Evolutionary conservation across 2,329 filamentous ascomycete genomes (phyloP).

Genomic region (Thelonectria olida): DNA sequence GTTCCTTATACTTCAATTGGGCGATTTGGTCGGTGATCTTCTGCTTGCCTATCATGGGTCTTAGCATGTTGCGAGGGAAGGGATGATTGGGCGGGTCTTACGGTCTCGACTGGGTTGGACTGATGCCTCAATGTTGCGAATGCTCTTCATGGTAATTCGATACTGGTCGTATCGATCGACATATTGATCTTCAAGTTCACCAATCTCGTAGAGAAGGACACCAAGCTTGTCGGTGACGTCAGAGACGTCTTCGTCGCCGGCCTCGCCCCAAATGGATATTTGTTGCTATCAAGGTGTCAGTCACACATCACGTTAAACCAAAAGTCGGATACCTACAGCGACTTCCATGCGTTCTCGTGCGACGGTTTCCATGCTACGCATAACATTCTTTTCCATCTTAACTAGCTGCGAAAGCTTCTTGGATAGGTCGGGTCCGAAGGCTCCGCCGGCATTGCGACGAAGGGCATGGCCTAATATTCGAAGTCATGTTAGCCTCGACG

Average conservation of each 20-base stretch:
- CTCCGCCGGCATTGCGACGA: constrained; percentile 77
- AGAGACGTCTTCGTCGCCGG: constrained; percentile 95
- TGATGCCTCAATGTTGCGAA: constrained; percentile 98
- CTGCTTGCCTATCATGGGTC: constrained; percentile 77
- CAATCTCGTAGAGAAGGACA: constrained; percentile 97
- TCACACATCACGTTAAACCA: background rate
- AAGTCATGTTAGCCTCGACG: constrained; percentile 15
- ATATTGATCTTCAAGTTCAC: constrained; percentile 97
- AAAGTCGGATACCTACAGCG: constrained; percentile 71
- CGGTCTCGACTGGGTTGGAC: constrained; percentile 98
- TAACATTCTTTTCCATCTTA: constrained; percentile 99
- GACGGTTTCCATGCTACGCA: constrained; percentile 96
- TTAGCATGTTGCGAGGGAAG: constrained; percentile 11
- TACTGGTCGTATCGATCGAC: constrained; percentile 99
- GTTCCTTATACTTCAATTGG: constrained; percentile 99
- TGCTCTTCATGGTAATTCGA: constrained; percentile 98
- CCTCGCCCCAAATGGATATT: constrained; percentile 97
- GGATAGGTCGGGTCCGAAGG: constrained; percentile 85
- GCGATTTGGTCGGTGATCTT: constrained; percentile 99
- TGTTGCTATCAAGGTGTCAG: constrained; percentile 75
- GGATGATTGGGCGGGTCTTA: constrained; percentile 55
- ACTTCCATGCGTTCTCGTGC: constrained; percentile 98
- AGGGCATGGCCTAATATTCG: constrained; percentile 67
- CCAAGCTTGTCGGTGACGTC: constrained; percentile 99
- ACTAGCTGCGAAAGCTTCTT: constrained; percentile 98